Conservation (phyloP, 371 early-diverging fungal genomes). For the Syncephalis fuscata region DNA sequence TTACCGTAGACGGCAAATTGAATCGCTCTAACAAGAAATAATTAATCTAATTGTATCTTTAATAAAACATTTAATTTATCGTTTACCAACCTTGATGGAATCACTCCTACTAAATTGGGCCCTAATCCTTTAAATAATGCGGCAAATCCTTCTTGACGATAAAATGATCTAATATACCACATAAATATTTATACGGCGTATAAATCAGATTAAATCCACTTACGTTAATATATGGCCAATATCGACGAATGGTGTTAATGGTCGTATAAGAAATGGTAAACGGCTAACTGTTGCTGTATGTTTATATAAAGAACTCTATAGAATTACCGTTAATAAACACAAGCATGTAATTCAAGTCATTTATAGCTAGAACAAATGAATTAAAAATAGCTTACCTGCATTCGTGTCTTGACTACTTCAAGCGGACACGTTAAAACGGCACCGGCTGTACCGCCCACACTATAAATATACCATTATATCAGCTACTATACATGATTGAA, state of each 20-base stretch:
- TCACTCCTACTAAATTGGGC: conserved; percentile 82
- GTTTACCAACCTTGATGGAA: conserved; percentile 62
- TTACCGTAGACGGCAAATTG: conserved; percentile 83
- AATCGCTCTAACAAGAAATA: conserved; percentile 40
- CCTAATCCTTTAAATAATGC: conserved; percentile 89
- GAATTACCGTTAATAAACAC: neutral
- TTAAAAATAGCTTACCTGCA: conserved; percentile 33
- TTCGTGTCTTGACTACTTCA: conserved; percentile 78
- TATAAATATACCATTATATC: conserved; percentile 5
- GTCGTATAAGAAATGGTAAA: neutral
- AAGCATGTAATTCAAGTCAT: neutral
- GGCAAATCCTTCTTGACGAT: conserved; percentile 60
- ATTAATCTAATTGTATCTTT: neutral
- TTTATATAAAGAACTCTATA: neutral
- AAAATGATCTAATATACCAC: conserved; percentile 29
- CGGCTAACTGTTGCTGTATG: neutral
- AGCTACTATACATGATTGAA: neutral
- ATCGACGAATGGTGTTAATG: neutral
- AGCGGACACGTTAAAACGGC: conserved; percentile 74
- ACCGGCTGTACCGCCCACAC: conserved; percentile 52
- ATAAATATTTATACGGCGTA: neutral
- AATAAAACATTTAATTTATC: neutral
- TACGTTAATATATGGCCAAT: conserved; percentile 1
- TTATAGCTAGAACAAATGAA: too few species aligned
- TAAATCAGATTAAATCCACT: neutral